phyloP scores from a whole-genome alignment of 768 basidiomycete genomes.

The Trametopsis cervina region DNA sequence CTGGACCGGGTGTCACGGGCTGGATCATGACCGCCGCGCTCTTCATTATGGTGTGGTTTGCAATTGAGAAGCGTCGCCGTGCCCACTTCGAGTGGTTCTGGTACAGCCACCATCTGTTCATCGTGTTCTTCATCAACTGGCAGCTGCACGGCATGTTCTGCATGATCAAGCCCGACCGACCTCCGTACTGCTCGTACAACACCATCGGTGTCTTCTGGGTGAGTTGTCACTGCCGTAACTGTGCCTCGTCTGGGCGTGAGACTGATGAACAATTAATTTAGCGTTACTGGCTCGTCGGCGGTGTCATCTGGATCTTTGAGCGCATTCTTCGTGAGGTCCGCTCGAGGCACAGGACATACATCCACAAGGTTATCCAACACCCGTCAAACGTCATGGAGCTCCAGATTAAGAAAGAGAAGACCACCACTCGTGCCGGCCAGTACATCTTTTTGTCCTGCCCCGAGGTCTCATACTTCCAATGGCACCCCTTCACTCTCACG shows the following conservation, averaged over 20 bases:
- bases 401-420: slow-evolving; percentile 97
- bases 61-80: slow-evolving; percentile 71
- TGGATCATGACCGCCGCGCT: slow-evolving; percentile 82
- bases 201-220: slow-evolving; percentile 95
- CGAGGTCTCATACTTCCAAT: slow-evolving; percentile 91
- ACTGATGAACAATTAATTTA: too few species aligned
- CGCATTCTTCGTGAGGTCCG: slow-evolving; percentile 90
- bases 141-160: slow-evolving; percentile 96
- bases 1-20: slow-evolving; percentile 77
- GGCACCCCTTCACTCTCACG: slow-evolving; percentile 96
- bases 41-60: slow-evolving; percentile 78
- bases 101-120: slow-evolving; percentile 85
- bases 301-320: slow-evolving; percentile 79
- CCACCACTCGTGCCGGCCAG: slow-evolving; percentile 74
- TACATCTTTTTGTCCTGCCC: slow-evolving; percentile 93
- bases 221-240: slow-evolving; percentile 21
- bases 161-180: slow-evolving; percentile 88
- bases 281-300: slow-evolving; percentile 90
- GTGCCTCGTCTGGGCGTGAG: too few species aligned
- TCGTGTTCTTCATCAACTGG: slow-evolving; percentile 91
- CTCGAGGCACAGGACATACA: slow-evolving; percentile 84
- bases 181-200: slow-evolving; percentile 82
- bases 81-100: slow-evolving; percentile 85
- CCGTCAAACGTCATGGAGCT: slow-evolving; percentile 92
- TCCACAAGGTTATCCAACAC: slow-evolving; percentile 93